Conservation (phyloP, 2,329 filamentous ascomycete genomes). For the Fusarium sp. region DNA sequence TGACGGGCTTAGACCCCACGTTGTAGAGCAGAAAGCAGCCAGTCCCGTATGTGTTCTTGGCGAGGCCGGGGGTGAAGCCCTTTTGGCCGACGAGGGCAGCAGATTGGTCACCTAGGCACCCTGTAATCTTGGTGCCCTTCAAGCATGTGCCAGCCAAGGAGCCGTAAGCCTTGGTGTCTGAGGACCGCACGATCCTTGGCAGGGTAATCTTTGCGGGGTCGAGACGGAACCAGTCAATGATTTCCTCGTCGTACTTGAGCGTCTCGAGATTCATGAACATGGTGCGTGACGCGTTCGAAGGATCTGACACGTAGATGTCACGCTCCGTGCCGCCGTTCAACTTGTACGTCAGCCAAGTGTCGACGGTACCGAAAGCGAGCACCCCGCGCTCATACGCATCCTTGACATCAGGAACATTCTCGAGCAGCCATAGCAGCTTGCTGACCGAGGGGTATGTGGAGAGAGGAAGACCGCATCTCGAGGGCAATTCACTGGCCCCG, state of each 20-base stretch:
- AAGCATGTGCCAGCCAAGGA: constrained; percentile 70
- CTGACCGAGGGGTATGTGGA: constrained; percentile 86
- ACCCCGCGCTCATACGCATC: constrained; percentile 78
- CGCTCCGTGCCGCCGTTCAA: constrained; percentile 77
- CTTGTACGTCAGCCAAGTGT: constrained; percentile 84
- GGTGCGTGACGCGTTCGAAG: constrained; percentile 82
- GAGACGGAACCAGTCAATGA: constrained; percentile 81
- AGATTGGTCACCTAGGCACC: constrained; percentile 85
- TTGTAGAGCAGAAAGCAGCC: constrained; percentile 89
- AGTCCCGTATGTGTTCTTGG: constrained; percentile 89
- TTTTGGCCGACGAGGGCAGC: constrained; percentile 84
- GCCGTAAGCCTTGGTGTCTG: constrained; percentile 77
- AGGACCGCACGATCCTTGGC: constrained; percentile 82
- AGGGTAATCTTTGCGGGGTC: constrained; percentile 76
- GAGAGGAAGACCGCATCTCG: constrained; percentile 80
- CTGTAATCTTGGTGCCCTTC: constrained; percentile 77
- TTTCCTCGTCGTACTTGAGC: constrained; percentile 77
- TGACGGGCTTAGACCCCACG: constrained; percentile 81
- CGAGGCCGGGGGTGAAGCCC: constrained; percentile 79
- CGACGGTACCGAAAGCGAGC: constrained; percentile 83
- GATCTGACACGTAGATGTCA: constrained; percentile 79
- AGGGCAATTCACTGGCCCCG: constrained; percentile 74
- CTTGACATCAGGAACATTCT: constrained; percentile 74
- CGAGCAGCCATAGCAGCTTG: constrained; percentile 82
- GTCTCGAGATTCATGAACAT: constrained; percentile 90